Base-by-base conservation (phyloP, 352 stramenopile species). In the Saprolegnia parasitica region DNA sequence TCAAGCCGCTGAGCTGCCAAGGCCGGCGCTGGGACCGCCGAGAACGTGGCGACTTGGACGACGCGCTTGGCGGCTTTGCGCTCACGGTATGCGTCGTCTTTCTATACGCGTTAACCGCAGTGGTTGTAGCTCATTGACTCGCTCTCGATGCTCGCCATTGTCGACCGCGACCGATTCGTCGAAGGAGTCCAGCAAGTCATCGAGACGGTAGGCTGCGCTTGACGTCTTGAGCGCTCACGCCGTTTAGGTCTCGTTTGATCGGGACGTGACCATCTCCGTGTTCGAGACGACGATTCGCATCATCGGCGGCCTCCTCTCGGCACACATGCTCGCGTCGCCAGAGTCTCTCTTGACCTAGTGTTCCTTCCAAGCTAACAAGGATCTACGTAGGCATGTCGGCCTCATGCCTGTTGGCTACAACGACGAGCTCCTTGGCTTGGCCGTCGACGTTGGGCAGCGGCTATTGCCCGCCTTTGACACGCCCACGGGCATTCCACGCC, bases 391-490 rank as follows among this genome's bases (percentile, higher is more conserved):
- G 8, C 9, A 29, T 24, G 61, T 68, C 23, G 64, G 50, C 5
- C 50, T 29, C 20, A 71, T 54, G 6, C 49, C 56, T 26, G 85
- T 76, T 73, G 64, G 70, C 61, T 99, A 99, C 77, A 72, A 95
- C 65, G 95, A 90, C 9, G 90, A 98, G 72, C 84, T 99, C 13
- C 72, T 99, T 29, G 66, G 76, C 13, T 78, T 99, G 24, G 96
- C 97, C 0, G 73, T 91, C 35, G 97, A 99, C 75, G 79, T 99
- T 40, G 97, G 93, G 15, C 77, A 91, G 42, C 80, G 98, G 11
- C 77, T 99, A n/a, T 64, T 99, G 16, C 89, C 91, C 26, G 97
- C 97, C 35, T 99, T 99, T 75, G 79, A 98, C 42, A 99, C 96
- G 0, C 78, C 83, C 8, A 99, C 96, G n/a, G 79, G 76, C 1